Percentiles rank a stretch among this genome's conserved stretches.
phyloP scores from a whole-genome alignment of 495 filamentous ascomycete species.

The Xylaria nigripes region DNA sequence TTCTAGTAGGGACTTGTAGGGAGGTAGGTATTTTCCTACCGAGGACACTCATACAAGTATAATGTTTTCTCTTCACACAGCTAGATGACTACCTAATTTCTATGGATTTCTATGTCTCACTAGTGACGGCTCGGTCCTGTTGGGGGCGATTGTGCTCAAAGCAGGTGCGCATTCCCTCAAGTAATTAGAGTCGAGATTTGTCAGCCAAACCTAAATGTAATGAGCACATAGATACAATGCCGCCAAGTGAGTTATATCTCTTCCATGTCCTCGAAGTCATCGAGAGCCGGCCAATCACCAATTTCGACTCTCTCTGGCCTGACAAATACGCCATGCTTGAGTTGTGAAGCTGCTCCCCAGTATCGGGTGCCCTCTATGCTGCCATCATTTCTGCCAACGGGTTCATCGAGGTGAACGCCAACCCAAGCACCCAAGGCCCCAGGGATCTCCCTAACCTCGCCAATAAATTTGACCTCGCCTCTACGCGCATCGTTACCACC shows the following conservation, averaged over 20 bases:
- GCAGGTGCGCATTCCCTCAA: neutral
- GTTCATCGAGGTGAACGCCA: slow-evolving; percentile 78
- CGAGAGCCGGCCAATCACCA: slow-evolving; percentile 70
- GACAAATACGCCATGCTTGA: slow-evolving; percentile 78
- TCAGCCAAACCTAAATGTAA: neutral
- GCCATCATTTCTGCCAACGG: slow-evolving; percentile 84
- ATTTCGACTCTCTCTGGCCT: slow-evolving; percentile 83
- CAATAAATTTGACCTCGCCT: slow-evolving; percentile 77
- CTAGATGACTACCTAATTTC: neutral
- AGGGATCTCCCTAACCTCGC: slow-evolving; percentile 74
- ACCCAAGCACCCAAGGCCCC: slow-evolving; percentile 67
- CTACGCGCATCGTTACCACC: slow-evolving; percentile 59
- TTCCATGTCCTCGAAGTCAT: slow-evolving; percentile 79
- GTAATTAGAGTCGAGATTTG: neutral
- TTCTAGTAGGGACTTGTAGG: neutral
- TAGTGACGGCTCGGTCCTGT: neutral
- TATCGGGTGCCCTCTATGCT: slow-evolving; percentile 69
- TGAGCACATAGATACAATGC: neutral
- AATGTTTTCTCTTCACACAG: neutral
- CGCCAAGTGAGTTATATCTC: slow-evolving; percentile 52
- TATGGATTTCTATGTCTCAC: neutral
- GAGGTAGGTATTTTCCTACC: slow-evolving; percentile 4
- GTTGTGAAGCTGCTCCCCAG: slow-evolving; percentile 53
- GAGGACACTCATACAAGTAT: slow-evolving; percentile 11
- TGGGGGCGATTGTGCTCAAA: no score